Evolutionary conservation across 164 flowering plant genomes (phyloP).

Genomic region (Annona cherimola): DNA sequence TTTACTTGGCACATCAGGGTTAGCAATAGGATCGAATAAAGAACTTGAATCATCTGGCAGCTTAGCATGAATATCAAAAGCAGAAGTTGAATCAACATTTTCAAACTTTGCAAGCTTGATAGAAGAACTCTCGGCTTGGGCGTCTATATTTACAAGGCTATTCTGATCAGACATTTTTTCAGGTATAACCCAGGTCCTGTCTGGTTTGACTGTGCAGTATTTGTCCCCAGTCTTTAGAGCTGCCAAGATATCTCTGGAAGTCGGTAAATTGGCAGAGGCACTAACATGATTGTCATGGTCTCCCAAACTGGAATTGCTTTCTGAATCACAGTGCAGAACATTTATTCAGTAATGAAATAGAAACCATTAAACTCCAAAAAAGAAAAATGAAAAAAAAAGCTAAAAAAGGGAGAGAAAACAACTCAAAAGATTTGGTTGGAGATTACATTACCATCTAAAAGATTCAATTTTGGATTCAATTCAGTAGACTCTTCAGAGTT

Average conservation of each 20-base stretch:
- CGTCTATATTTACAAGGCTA: neutral
- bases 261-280: neutral
- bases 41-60: constrained; percentile 43
- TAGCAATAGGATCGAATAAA: constrained; percentile 25
- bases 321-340: constrained; percentile 1
- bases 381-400: neutral
- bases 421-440: neutral
- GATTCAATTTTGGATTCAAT: neutral
- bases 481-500: constrained; percentile 16
- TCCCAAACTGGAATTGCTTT: neutral
- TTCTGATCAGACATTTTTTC: neutral
- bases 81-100: constrained; percentile 15
- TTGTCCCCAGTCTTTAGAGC: constrained; percentile 3
- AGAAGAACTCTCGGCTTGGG: neutral
- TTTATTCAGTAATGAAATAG: constrained; percentile 1
- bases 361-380: neutral
- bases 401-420: constrained; percentile 15
- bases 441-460: constrained; percentile 19
- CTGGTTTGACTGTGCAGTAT: constrained; percentile 5
- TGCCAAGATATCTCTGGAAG: neutral
- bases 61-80: constrained; percentile 21
- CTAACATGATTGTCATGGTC: neutral
- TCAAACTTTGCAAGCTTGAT: constrained; percentile 10
- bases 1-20: constrained; percentile 22
- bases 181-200: constrained; percentile 5